Base-by-base conservation (phyloP, 2,329 filamentous ascomycete genomes). In the Hypoxylon sp. region DNA sequence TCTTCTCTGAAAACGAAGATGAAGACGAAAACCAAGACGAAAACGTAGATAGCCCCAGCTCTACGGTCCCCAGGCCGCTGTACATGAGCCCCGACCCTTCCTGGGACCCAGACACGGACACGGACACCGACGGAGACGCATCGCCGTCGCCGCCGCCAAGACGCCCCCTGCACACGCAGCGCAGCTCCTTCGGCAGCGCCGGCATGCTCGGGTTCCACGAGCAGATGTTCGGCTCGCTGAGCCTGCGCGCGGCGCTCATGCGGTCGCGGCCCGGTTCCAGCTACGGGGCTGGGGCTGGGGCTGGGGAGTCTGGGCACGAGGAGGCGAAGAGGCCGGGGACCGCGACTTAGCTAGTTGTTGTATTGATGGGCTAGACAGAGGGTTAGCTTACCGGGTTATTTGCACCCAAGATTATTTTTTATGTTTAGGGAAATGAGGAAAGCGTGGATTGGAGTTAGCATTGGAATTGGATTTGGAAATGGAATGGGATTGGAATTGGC, bases 131-230 rank as follows among this genome's bases (percentile, higher is more conserved):
- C 24, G 18, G 18, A 2, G 14, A 49, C 2, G 4, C n/a, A n/a
- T 38, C 2, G 6, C 38, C 46, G 28, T 38, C 53, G 3, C 8
- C 48, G 26, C 54, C 42, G 8, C 46, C 28, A n/a, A n/a, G n/a
- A 4, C 30, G 51, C 7, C 44, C 56, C 3, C 48, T 55, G 7
- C 64, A 63, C 14, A 30, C 66, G 11, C 67, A 69, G 12, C 72
- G 71, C 59, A 68, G 66, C 32, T 76, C 74, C 0, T 74, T 77
- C 51, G 73, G 75, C 59, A 75, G 74, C 64, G 74, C 75, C 1
- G 74, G 73, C 18, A 65, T 75, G 20, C 70, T 77, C 7, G 74
- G 75, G 26, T 72, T 77, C 58, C 68, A 70, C 48, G 75, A 73
- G 33, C 71, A 72, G 60, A 69, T 71, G 28, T 68, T 72, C 48